These are phyloP conservation scores for Xylaria sp. DNA, from an alignment of 2,329 filamentous ascomycete genomes.

Conservation along the genomic window DNA sequence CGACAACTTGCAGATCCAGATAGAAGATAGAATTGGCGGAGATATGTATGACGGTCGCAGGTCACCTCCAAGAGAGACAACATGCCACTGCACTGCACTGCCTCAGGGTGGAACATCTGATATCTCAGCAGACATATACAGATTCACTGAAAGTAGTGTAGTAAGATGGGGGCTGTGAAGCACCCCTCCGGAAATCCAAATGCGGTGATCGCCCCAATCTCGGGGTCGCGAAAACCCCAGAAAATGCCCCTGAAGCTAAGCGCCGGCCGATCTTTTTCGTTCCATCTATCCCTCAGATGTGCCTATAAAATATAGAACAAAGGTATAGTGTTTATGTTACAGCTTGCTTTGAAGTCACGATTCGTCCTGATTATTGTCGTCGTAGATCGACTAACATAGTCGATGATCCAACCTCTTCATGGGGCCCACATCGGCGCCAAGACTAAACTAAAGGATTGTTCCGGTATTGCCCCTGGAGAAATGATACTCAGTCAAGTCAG, in stretches of 20 bases:
- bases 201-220: background rate
- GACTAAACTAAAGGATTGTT: slow-evolving; percentile 2
- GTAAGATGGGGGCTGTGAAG: background rate
- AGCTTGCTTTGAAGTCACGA: background rate
- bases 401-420: background rate
- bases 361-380: background rate
- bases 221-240: no score
- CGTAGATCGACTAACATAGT: no score
- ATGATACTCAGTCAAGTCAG: no score
- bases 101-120: background rate
- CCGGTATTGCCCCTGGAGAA: background rate
- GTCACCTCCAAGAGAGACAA: background rate
- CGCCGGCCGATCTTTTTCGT: background rate
- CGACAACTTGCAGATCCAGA: background rate
- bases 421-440: background rate
- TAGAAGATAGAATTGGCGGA: background rate
- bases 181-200: background rate
- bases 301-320: background rate
- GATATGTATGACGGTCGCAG: background rate
- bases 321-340: background rate
- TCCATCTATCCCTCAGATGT: background rate
- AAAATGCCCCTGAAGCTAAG: no score
- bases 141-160: background rate
- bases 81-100: background rate
- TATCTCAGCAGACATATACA: background rate